A percentile compares a stretch with the other conserved stretches of the same genome.
These are phyloP conservation scores for Fulvia fulva DNA, from an alignment of 2,329 filamentous ascomycete genomes.

Conservation along the genomic window DNA sequence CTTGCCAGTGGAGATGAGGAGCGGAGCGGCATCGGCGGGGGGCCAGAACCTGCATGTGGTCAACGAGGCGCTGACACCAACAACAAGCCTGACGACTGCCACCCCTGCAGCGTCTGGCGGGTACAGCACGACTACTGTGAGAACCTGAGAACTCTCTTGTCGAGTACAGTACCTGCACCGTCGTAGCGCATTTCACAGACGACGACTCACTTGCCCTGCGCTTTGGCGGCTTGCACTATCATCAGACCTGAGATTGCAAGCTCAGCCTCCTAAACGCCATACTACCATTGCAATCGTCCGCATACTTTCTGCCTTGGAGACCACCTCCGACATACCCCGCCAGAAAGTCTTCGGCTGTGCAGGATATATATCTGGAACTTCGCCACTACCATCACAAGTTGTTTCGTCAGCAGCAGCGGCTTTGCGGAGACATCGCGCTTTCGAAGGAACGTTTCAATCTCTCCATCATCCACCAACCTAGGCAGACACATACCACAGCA, in stretches of 20 bases:
- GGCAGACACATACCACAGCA: neutral
- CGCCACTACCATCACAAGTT: neutral
- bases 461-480: neutral
- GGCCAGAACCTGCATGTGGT: neutral
- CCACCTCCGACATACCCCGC: neutral
- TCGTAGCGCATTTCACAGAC: neutral
- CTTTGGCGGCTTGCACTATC: neutral
- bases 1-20: neutral
- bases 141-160: neutral
- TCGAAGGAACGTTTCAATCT: neutral
- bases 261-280: constrained; percentile 4
- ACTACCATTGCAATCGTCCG: neutral
- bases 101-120: neutral
- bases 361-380: constrained; percentile 4
- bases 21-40: neutral
- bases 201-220: neutral
- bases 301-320: neutral
- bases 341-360: neutral
- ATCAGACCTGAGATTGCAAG: neutral
- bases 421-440: constrained; percentile 5
- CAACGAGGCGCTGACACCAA: neutral
- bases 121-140: neutral
- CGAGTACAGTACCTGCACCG: neutral
- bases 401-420: constrained; percentile 9
- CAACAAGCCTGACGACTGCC: neutral